These are phyloP conservation scores for Berkeleyomyces rouxiae DNA, from an alignment of 2,329 filamentous ascomycete genomes.

Conservation along the genomic window DNA sequence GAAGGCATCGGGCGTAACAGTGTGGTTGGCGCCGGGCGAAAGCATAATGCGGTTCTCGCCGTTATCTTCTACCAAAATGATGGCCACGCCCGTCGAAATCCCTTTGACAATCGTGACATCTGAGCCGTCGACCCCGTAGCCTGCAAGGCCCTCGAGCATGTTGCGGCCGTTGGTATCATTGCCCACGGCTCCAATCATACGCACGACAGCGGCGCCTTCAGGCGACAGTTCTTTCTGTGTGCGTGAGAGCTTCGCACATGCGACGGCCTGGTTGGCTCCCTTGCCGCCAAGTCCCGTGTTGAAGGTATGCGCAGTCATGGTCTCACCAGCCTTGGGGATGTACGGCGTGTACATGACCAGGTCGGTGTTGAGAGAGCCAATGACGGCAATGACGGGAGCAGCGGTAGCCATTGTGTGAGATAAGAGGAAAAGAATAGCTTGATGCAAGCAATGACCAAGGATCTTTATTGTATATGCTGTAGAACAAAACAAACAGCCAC, in stretches of 20 bases:
- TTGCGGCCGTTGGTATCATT: conserved; percentile 24
- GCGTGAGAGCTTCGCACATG: conserved; percentile 39
- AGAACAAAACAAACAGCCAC: neutral
- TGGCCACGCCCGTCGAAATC: conserved; percentile 36
- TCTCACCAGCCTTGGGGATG: conserved; percentile 52
- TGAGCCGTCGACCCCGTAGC: conserved; percentile 30
- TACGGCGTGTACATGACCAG: conserved; percentile 52
- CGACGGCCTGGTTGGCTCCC: conserved; percentile 60
- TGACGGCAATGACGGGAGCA: conserved; percentile 38
- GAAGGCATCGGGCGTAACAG: conserved; percentile 10
- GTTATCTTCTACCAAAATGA: conserved; percentile 40
- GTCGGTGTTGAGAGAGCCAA: conserved; percentile 59
- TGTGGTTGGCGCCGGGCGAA: conserved; percentile 35
- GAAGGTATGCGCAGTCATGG: conserved; percentile 45
- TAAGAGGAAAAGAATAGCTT: neutral
- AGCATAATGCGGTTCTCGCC: conserved; percentile 43
- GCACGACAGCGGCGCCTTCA: conserved; percentile 20
- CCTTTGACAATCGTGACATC: conserved; percentile 25
- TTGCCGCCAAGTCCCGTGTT: conserved; percentile 39
- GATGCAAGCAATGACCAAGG: neutral
- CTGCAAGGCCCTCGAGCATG: conserved; percentile 28
- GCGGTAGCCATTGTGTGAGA: neutral
- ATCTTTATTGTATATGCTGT: neutral
- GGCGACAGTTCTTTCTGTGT: conserved; percentile 3
- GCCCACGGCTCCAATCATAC: conserved; percentile 43